Conservation (phyloP, 768 basidiomycete genomes). For the Ephemerocybe angulata region DNA sequence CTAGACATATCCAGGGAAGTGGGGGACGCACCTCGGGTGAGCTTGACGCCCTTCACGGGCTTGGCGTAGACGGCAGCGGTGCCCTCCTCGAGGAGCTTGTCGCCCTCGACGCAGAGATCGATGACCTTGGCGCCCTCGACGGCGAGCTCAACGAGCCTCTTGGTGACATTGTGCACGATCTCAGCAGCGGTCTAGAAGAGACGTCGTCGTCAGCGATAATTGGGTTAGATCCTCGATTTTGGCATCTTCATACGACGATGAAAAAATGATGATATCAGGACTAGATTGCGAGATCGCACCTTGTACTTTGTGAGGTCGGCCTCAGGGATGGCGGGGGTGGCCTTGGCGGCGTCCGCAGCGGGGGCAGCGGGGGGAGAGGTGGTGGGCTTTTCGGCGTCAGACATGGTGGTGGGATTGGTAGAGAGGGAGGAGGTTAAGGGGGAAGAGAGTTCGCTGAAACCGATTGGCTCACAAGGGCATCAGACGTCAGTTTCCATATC, state of each 20-base stretch:
- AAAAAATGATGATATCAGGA: constrained; percentile 1
- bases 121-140: constrained; percentile 83
- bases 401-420: constrained; percentile 50
- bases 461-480: constrained; percentile 1
- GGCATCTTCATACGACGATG: background rate
- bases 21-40: constrained; percentile 68
- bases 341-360: constrained; percentile 45
- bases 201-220: background rate
- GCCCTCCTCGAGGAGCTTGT: constrained; percentile 87
- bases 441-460: constrained; percentile 10
- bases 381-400: constrained; percentile 52
- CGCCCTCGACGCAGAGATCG: constrained; percentile 90
- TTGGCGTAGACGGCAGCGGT: constrained; percentile 89
- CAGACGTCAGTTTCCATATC: constrained; percentile 20
- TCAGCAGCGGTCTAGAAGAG: constrained; percentile 76
- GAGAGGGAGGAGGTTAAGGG: constrained; percentile 5
- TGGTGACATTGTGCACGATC: constrained; percentile 80
- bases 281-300: constrained; percentile 36
- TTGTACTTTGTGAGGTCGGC: constrained; percentile 87
- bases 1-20: background rate
- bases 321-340: constrained; percentile 49
- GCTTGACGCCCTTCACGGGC: constrained; percentile 80
- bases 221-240: background rate
- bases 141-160: constrained; percentile 73
- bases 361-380: constrained; percentile 37